Evolutionary conservation across 371 early-diverging fungal genomes (phyloP), one percentile per base, ranked within the genome.

Genomic region (Synchytrium microbalum): DNA sequence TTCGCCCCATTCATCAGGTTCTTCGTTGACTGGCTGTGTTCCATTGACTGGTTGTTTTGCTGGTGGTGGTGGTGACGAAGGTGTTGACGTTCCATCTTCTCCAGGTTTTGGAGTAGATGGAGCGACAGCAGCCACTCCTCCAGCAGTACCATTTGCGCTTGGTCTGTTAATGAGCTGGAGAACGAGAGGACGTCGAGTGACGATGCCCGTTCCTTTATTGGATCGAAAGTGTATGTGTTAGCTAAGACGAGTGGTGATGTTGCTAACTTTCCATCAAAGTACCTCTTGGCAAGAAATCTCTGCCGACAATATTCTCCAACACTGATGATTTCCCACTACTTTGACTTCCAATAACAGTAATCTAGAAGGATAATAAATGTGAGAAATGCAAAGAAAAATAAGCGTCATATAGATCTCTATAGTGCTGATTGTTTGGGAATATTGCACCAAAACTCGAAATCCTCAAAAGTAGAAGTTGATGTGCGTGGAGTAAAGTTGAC

Each of bases 291-390:
- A 99, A 76, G 78, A 99, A 95, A 76, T 99, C 99, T 64, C 91
- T 81, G 27, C 98, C 96, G 26, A 99, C 95, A 78, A 99, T 93
- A 78, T 98, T 98, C 69, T 99, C 99, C 32, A 99, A 84, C 32
- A 99, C 98, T 30, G 98, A 97, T 73, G 90, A 90, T 79, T 99
- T 99, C 53, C 99, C 99, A 74, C 92, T 89, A 65, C 92, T 91
- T 78, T 98, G 97, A 79, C 89, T 88, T 38, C 97, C 99, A 72
- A 99, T 91, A 53, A 98, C 99, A 54, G 92, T 91, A 73, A 99
- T 97, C 77, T 79, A 28, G 54, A 23, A 60, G 24, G n/a, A 14
- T 13, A 51, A 14, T 51, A 51, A n/a, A n/a, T 14, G 51, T 57
- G 57, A 57, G 57, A 13, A 27, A 57, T 57, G 16, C 57, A 26